Evolutionary conservation across 495 filamentous ascomycete species (phyloP), one percentile per base, ranked within the genome.

Genomic region (Trichoderma reesei): DNA sequence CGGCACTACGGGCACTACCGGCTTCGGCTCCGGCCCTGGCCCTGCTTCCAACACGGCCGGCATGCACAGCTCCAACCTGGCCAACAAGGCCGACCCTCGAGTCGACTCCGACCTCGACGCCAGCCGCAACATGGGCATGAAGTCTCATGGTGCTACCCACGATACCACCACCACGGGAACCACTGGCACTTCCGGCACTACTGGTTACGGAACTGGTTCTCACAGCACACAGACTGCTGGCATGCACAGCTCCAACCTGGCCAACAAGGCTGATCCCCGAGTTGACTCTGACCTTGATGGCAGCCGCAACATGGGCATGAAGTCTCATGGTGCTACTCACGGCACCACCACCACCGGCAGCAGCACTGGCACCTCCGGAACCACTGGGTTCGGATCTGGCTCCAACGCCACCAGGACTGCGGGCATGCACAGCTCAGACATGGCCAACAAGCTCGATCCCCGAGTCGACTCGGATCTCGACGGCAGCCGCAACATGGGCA

Each of bases 61-160:
- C 18, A 68, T 73, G 18, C 74, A 79, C 60, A 66, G 62, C 31
- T 75, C 75, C 31, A 72, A 76, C 51, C 26, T 72, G 13, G 66
- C 70, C 42, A 73, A 78, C 69, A 75, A 75, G 65, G 59, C 66
- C 11, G 72, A 78, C 59, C 77, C 76, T 8, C 66, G 73, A 39
- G 71, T 74, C 39, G 73, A 73, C 62, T 69, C 65, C 8, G 68
- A 73, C 41, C 66, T 69, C 1, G 67, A 68, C 60, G 31, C 20
- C 63, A 60, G 54, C 63, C 13, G 18, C 3, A 63, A 63, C 61
- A 63, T 63, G 61, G 61, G 61, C 31, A 39, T 63, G 3, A n/a
- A 31, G n/a, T 44, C 61, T 11, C 9, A 16, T 3, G 26, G 18
- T 31, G 7, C 20, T 3, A 70, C 70, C 0, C 66, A 68, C 44